These are phyloP conservation scores for Hygrophila difformis DNA, from an alignment of 257 asterid genomes.

Conservation along the genomic window DNA sequence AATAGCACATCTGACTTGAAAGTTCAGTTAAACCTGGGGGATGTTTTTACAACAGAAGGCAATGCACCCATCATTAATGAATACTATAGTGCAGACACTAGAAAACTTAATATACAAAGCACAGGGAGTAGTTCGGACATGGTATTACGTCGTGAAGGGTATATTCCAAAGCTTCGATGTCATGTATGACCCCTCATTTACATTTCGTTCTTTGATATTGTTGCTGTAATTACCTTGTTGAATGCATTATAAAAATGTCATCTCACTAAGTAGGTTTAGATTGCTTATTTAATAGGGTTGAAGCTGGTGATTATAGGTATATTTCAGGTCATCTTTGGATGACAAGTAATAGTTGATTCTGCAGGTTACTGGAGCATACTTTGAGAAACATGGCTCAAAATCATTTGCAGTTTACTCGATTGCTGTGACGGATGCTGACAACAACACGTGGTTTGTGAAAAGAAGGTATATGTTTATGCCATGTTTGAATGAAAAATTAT, in stretches of 20 bases:
- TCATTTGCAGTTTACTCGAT: constrained; percentile 95
- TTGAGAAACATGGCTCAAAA: constrained; percentile 84
- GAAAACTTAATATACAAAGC: constrained; percentile 29
- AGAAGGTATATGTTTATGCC: constrained; percentile 48
- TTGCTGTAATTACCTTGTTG: constrained; percentile 4
- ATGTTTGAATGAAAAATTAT: constrained; percentile 10
- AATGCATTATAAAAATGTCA: constrained; percentile 8
- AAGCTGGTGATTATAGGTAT: no score
- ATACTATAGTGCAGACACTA: constrained; percentile 52
- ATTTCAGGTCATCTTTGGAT: constrained; percentile 2
- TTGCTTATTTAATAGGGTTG: no score
- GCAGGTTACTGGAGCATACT: constrained; percentile 94
- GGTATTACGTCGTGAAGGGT: constrained; percentile 49
- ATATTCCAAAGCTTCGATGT: constrained; percentile 68
- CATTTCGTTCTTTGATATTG: constrained; percentile 11
- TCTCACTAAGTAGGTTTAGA: background rate
- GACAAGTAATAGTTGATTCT: constrained; percentile 22
- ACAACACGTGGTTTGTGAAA: constrained; percentile 84
- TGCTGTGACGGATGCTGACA: constrained; percentile 75
- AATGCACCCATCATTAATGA: constrained; percentile 62
- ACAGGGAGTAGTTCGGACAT: constrained; percentile 53
- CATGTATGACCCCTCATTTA: constrained; percentile 51
- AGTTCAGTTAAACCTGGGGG: constrained; percentile 36
- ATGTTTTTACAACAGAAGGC: constrained; percentile 30
- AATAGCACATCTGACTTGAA: constrained; percentile 82